Evolutionary conservation across 805 yeast genomes (phyloP), one percentile per base, ranked within the genome.

Genomic region (Zygosaccharomyces bailii): DNA sequence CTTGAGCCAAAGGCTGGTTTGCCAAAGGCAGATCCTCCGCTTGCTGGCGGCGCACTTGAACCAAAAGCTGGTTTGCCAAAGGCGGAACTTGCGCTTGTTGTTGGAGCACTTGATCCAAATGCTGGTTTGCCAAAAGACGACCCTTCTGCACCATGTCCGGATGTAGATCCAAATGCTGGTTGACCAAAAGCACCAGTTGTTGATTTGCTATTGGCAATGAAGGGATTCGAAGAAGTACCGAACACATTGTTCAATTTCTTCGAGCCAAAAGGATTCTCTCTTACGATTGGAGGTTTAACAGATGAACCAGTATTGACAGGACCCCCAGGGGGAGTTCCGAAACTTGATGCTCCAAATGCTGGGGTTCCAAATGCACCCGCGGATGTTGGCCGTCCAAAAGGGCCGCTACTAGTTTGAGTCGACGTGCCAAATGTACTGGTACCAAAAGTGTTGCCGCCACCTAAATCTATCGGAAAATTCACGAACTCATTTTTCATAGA

Each of bases 391-490:
- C 42, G 34, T 14, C 61, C 59, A 46, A 56, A 48, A 3, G 55
- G 47, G 2, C 46, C 36, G 29, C 29, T 16, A 16, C 20, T 11
- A 19, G 24, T 17, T 11, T 27, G 19, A 23, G 42, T 34, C 7
- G 29, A n/a, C 16, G 36, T 21, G 10, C 43, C 33, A 24, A 47
- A 51, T 9, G 54, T 43, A 33, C 46, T 42, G 9, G 42, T 34
- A 13, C 53, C 57, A 25, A 49, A 51, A 19, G 32, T 32, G 3
- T 33, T 5, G 14, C 48, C 50, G 0, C 62, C 66, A 2, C 60
- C 53, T 4, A 67, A 45, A 42, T 68, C 67, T 16, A 70, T 43
- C 1, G 67, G 61, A 20, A 65, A 64, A 2, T 65, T 61, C 1
- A 70, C 54, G 39, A 69, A 71, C 0, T 66, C 63, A 24, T 43